Conservation (phyloP, 164 flowering plant genomes). For the Santalum album region DNA sequence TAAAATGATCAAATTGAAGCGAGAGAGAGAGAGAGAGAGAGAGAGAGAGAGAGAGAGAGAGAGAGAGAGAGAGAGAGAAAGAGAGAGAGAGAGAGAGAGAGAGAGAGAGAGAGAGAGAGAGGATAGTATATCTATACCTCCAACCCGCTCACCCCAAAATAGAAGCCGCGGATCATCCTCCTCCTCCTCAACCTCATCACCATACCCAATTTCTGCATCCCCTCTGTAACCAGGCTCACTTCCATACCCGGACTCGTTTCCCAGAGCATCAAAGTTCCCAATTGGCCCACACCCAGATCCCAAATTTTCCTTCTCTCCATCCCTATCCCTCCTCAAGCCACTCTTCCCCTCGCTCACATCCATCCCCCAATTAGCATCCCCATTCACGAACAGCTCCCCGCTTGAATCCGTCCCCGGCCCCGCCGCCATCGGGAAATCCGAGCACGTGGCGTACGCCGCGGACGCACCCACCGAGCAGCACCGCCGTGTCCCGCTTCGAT, state of each 20-base stretch:
- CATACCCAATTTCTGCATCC: conserved; percentile 84
- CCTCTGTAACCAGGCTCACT: conserved; percentile 93
- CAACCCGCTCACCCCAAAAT: conserved; percentile 61
- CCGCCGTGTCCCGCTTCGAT: conserved; percentile 58
- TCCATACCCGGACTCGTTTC: conserved; percentile 87
- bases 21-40: too few relatives aligned
- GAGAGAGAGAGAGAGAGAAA: too few relatives aligned
- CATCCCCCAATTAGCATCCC: conserved; percentile 73
- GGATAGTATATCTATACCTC: conserved; percentile 48
- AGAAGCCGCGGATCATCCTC: conserved; percentile 62
- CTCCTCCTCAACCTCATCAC: conserved; percentile 85
- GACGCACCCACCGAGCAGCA: conserved; percentile 73
- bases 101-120: too few relatives aligned
- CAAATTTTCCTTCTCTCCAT: conserved; percentile 43
- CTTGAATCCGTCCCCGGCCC: conserved; percentile 75
- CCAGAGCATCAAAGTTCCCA: conserved; percentile 38
- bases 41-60: too few relatives aligned
- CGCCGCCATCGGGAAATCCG: conserved; percentile 63
- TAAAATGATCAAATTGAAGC: too few relatives aligned
- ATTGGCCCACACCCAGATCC: conserved; percentile 27
- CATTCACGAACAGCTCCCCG: conserved; percentile 81
- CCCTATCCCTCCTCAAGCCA: conserved; percentile 38
- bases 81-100: too few relatives aligned
- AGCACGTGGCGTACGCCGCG: conserved; percentile 65
- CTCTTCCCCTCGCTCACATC: conserved; percentile 67